phyloP scores from a whole-genome alignment of 306 rosid species.

The Parietaria judaica region DNA sequence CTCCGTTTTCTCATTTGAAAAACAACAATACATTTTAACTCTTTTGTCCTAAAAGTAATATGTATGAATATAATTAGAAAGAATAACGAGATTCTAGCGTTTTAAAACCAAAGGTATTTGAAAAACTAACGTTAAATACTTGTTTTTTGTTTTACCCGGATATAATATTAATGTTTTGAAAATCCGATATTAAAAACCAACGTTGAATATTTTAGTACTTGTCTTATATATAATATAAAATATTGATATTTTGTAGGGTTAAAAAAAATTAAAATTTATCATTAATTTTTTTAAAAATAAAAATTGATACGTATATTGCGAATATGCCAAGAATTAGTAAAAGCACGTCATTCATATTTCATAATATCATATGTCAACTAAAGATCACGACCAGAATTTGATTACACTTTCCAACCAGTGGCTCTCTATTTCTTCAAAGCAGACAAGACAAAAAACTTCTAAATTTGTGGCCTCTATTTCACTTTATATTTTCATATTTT shows the following conservation, averaged over 20 bases:
- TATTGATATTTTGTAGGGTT: too few relatives aligned
- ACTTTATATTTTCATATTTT: not conserved
- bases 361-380: conserved; percentile 11
- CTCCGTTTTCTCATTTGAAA: not conserved
- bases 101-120: too few relatives aligned
- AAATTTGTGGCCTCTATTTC: conserved; percentile 10
- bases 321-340: not conserved
- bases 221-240: too few relatives aligned
- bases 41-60: not conserved
- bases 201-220: too few relatives aligned
- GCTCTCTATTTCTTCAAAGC: conserved; percentile 11
- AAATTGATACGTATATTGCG: too few relatives aligned
- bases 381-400: conserved; percentile 17
- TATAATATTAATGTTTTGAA: too few relatives aligned
- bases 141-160: too few relatives aligned
- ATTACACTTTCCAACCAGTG: conserved; percentile 13
- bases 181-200: too few relatives aligned
- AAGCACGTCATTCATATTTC: not conserved
- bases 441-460: conserved; percentile 11
- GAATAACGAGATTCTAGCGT: too few relatives aligned
- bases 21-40: not conserved
- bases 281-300: too few relatives aligned
- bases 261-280: too few relatives aligned
- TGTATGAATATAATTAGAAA: not conserved
- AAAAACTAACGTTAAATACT: too few relatives aligned